Base-by-base conservation (phyloP, 352 stramenopile species). In the Peronospora farinosa region DNA sequence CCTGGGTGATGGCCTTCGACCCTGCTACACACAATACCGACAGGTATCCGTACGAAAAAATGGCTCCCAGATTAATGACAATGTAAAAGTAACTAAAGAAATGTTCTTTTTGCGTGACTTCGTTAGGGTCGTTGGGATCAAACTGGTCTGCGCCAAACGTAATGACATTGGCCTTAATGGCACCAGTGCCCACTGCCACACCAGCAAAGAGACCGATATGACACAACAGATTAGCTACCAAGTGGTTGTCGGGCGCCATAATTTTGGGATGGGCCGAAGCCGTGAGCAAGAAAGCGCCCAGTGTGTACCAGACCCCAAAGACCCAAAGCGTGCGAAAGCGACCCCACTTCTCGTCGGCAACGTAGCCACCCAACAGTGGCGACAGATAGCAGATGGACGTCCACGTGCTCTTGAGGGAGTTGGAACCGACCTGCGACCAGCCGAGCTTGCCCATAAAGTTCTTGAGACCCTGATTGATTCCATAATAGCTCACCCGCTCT, bases 1-100 rank as follows among this genome's bases (percentile, higher is more conserved):
- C 62, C 23, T 69, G 50, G 5, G 76, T 65, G 25, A 95, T 91
- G 1, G 77, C 49, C 0, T 75, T 73, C 0, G 82, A 74, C 12
- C 88, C 88, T 61, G 95, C 70, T 5, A 96, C 84, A 52, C 82
- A 96, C 0, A 97, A 69, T 32, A 94, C 78, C 11, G 84, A 92
- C 1, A 97, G 60, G 46, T 96, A 91, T 7, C 81, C 86, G 65
- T 95, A 97, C 36, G 85, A 93, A 44, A 96, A 87, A 51, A 95
- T 80, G 15, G 88, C 85, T 46, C 88, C 88, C 39, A 95, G 63
- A 58, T 97, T 96, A 54, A 97, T 92, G 36, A 88, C 77, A 52
- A 86, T 89, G 71, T 97, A 95, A 64, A 97, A 97, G 52, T 89
- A 96, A 56, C 70, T 87, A 65, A 96, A 96, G 46, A 95, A 96